Percentiles rank a stretch among this genome's conserved stretches.
Evolutionary conservation across 441 rosid species (phyloP).

Genomic region (Gossypium schwendimanii): DNA sequence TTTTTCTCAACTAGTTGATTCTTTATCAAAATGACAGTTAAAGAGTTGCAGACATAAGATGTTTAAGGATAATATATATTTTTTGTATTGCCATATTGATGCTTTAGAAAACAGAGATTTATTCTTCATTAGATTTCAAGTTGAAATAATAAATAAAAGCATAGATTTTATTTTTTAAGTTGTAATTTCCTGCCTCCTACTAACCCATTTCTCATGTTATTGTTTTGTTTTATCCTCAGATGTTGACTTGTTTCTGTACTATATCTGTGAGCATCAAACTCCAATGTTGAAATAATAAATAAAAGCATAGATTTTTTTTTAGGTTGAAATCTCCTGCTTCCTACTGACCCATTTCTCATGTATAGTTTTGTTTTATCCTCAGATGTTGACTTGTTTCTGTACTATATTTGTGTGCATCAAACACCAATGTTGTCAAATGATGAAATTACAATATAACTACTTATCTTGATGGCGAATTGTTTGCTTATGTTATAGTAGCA

Average conservation of each 20-base stretch:
- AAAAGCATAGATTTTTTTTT: neutral
- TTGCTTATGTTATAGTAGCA: neutral
- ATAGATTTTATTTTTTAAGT: neutral
- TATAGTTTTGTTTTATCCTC: neutral
- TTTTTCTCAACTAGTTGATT: constrained; percentile 1
- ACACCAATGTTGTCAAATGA: neutral
- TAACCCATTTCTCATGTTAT: neutral
- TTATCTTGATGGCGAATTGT: neutral
- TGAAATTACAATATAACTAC: neutral
- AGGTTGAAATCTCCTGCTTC: no score
- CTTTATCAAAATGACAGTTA: neutral
- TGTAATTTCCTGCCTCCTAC: neutral
- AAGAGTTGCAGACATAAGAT: neutral
- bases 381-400: neutral
- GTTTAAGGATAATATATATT: neutral
- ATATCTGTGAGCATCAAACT: neutral
- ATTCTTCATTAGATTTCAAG: neutral
- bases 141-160: neutral
- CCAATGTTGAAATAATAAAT: neutral
- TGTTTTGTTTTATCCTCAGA: neutral
- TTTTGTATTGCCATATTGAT: neutral
- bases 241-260: neutral
- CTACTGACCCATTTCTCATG: neutral
- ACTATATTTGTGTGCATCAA: neutral
- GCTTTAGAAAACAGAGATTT: neutral